Conservation (phyloP, 495 filamentous ascomycete genomes). For the Penicillium lividum region DNA sequence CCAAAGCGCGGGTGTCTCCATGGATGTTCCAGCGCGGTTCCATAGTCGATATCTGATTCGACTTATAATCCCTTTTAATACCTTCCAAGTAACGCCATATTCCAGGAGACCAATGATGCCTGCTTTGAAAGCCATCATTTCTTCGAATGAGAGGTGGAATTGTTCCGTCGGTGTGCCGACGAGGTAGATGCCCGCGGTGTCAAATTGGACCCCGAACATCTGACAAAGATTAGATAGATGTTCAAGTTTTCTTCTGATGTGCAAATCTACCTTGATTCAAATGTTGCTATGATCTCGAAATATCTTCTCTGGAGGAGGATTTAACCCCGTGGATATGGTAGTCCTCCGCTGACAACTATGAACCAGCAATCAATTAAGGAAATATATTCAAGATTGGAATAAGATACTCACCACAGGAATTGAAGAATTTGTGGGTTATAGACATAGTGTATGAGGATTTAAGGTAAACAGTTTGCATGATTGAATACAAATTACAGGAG, state of each 20-base stretch:
- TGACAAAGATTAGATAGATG: slow-evolving; percentile 2
- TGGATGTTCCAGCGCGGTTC: slow-evolving; percentile 8
- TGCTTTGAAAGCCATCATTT: slow-evolving; percentile 20
- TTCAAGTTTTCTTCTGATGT: neutral
- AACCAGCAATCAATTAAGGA: neutral
- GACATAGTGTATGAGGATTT: neutral
- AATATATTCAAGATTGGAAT: no score
- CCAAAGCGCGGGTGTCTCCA: slow-evolving; percentile 16
- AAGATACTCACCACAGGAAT: neutral
- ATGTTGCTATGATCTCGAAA: neutral
- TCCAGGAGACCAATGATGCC: slow-evolving; percentile 27
- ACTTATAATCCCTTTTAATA: slow-evolving; percentile 9
- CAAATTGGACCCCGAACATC: slow-evolving; percentile 29
- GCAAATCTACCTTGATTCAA: neutral
- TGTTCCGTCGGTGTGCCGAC: slow-evolving; percentile 24
- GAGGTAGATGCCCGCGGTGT: slow-evolving; percentile 25
- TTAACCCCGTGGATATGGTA: neutral
- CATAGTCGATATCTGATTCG: slow-evolving; percentile 20
- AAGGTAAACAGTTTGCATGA: neutral
- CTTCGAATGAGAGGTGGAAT: slow-evolving; percentile 28
- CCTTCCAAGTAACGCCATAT: slow-evolving; percentile 23
- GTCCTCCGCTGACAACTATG: neutral
- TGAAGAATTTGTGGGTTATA: neutral
- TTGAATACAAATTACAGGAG: neutral
- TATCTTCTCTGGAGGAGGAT: neutral